Conservation (phyloP, 495 filamentous ascomycete genomes). For the Aspergillus bertholletiae region DNA sequence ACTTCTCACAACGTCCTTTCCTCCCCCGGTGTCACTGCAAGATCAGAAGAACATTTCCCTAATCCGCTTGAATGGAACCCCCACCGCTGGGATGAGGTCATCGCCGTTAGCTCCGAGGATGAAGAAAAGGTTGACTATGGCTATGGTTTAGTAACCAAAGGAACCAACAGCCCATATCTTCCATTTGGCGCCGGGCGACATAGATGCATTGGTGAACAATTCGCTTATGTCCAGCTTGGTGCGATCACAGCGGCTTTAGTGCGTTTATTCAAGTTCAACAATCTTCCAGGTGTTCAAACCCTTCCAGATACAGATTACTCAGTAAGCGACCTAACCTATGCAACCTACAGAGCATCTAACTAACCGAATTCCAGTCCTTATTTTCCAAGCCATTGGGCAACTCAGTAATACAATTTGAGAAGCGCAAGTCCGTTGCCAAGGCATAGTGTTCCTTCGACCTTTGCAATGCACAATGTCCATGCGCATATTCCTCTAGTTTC, state of each 20-base stretch:
- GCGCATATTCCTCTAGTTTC: neutral
- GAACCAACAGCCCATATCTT: slow-evolving; percentile 52
- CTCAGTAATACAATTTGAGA: slow-evolving; percentile 42
- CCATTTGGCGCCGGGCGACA: slow-evolving; percentile 55
- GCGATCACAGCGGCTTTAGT: slow-evolving; percentile 47
- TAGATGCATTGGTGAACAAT: slow-evolving; percentile 56
- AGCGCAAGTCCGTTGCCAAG: slow-evolving; percentile 26
- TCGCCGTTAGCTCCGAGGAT: slow-evolving; percentile 26
- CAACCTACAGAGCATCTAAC: neutral
- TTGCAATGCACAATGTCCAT: neutral
- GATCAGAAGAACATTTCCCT: slow-evolving; percentile 41
- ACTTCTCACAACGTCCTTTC: slow-evolving; percentile 46
- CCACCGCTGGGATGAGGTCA: slow-evolving; percentile 47
- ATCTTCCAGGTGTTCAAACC: slow-evolving; percentile 21
- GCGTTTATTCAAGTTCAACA: slow-evolving; percentile 41
- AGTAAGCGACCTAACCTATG: slow-evolving; percentile 21
- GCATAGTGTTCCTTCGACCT: slow-evolving; percentile 16
- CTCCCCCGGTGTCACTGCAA: slow-evolving; percentile 46
- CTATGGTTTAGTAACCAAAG: slow-evolving; percentile 47
- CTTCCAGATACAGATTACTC: slow-evolving; percentile 51
- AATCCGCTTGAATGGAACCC: slow-evolving; percentile 48
- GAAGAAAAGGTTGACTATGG: slow-evolving; percentile 48
- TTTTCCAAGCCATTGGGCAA: slow-evolving; percentile 48
- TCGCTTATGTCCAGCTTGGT: slow-evolving; percentile 51
- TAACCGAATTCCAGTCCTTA: slow-evolving; percentile 34